Base-by-base conservation (phyloP, 75 land plant species). In the Selaginella moellendorffii region DNA sequence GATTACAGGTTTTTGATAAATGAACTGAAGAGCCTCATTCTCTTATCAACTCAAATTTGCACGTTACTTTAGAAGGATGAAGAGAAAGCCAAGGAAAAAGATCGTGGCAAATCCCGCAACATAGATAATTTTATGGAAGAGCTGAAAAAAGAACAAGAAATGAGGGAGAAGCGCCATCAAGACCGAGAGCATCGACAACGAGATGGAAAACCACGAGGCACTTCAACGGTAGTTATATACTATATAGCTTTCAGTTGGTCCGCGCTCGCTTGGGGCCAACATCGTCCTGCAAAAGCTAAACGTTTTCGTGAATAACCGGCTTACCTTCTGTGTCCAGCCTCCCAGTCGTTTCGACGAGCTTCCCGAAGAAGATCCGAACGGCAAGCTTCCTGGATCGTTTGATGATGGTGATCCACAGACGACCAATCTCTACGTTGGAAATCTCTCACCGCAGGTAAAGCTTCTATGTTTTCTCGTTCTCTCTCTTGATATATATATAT, bases 391-490 rank as follows among this genome's bases (percentile, higher is more conserved):
- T 64, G 97, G 97, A 65, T 92, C 97, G 53, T 92, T 92, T 80
- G 97, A 92, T 77, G 97, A 92, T 72, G 95, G 96, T 20, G 97
- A 92, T 71, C 97, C 97, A 19, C 96, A 85, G 66, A 92, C 96
- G 31, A 92, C 97, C 54, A 92, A 92, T 67, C 81, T 92, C 2
- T 92, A 92, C 78, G 97, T 92, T 53, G 97, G 97, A 53, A 92
- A 92, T 70, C 75, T 92, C 23, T 79, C 97, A 53, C 93, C 97
- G 51, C 80, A 88, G 85, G 97, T 81, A 65, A 9, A 21, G 9
- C 2, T 56, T 56, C 8, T 56, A 21, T 8, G 24, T 2, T 56
- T 56, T 56, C 10, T 18, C 46, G 66, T 25, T 2, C 24, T 27
- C 29, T 56, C 30, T 67, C 62, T 8, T 10, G 14, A 10, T 10